These are phyloP conservation scores for Gonium pectorale DNA, from an alignment of 139 green algal genomes.

Conservation along the genomic window DNA sequence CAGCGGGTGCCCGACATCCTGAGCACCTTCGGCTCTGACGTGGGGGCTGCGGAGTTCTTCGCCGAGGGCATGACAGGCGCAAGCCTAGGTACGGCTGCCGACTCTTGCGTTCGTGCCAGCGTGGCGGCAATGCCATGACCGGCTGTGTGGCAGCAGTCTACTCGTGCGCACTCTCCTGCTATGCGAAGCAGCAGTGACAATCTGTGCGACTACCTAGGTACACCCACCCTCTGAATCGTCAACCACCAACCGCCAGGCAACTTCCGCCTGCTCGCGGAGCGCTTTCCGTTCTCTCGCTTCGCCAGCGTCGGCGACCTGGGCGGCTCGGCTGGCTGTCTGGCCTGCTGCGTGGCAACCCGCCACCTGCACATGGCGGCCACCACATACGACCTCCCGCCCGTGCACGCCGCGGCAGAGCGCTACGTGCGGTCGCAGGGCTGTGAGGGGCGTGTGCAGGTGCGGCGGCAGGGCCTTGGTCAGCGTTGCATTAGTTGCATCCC, in stretches of 20 bases:
- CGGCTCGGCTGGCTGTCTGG: constrained; percentile 41
- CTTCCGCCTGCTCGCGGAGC: constrained; percentile 20
- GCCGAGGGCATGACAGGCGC: constrained; percentile 57
- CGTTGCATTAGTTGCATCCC: too few relatives aligned
- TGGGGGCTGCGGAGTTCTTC: constrained; percentile 41
- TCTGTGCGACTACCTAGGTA: too few relatives aligned
- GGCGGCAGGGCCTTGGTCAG: background rate
- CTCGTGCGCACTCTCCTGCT: too few relatives aligned
- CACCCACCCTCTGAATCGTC: too few relatives aligned
- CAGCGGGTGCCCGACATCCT: constrained; percentile 23
- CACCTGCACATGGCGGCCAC: constrained; percentile 51
- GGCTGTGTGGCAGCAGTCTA: too few relatives aligned
- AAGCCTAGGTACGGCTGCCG: constrained; percentile 53
- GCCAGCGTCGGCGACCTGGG: constrained; percentile 52
- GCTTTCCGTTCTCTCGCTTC: constrained; percentile 46
- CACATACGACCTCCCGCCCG: constrained; percentile 50
- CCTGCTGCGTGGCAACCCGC: constrained; percentile 22
- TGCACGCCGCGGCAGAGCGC: constrained; percentile 37
- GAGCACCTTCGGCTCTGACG: constrained; percentile 27
- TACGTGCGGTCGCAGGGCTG: constrained; percentile 42
- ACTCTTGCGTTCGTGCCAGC: too few relatives aligned
- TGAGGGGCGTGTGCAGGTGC: constrained; percentile 43
- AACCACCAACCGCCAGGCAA: constrained; percentile 47
- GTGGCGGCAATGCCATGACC: too few relatives aligned
- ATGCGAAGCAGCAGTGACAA: too few relatives aligned